Base-by-base conservation (phyloP, 352 stramenopile genomes). In the Blastocystis sp. region DNA sequence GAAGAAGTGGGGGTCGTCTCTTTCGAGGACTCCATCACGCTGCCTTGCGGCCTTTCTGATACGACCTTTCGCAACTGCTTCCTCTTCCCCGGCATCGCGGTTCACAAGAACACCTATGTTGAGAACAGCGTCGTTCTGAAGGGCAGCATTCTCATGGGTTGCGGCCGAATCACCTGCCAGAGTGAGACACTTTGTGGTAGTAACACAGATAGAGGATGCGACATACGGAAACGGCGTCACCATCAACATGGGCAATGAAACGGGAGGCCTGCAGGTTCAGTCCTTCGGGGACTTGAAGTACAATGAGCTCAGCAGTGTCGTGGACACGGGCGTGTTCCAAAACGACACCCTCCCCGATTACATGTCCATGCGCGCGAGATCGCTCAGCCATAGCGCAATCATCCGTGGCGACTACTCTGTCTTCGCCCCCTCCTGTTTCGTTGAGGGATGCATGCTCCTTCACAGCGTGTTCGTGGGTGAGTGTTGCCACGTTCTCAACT, bases 161-260 rank as follows among this genome's bases (percentile, higher is more conserved):
- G 93, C 64, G 92, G 92, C 45, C 92, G 89, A 28, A 91, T 96
- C 76, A 90, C 79, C 1, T 91, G 87, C 64, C 79, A 89, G 71
- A 80, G 86, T 4, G 62, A 17, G 2, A 52, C 62, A 14, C 48
- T 84, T 52, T 67, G 10, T 19, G 0, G 0, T 23, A 1, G 28
- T 14, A 2, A 69, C 14, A 84, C 17, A 23, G n/a, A 48, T 52
- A 84, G 74, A 84, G 10, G 38, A 69, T 23, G 48, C 56, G 2
- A 88, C 71, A 0, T 93, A 91, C 70, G 91, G 90, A 48, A 96
- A 94, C 79, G 92, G 92, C 5, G 80, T 76, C 17, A 87, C 90
- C 77, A 89, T 95, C 17, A 92, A 94, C 52, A 92, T 96, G 17
- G 93, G 93, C 65, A 92, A 95, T 41, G 93, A 95, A 66, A 94